Evolutionary conservation across 352 stramenopile genomes (phyloP).

Genomic region (Halophytophthora batemanensis): DNA sequence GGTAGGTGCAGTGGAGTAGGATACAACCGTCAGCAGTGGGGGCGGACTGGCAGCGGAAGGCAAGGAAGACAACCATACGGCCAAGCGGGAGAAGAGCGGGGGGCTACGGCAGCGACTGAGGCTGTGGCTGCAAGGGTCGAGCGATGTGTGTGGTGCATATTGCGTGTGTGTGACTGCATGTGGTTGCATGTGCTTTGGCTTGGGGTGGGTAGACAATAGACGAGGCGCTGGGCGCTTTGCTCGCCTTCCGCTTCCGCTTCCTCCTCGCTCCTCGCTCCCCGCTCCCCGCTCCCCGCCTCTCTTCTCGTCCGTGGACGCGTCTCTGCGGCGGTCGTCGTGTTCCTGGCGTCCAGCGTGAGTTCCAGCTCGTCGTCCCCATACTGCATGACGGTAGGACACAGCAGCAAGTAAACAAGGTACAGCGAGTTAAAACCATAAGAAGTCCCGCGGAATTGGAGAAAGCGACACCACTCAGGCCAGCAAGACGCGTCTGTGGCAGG

Average conservation of each 20-base stretch:
- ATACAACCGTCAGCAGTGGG: too few species aligned
- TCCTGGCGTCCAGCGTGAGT: conserved; percentile 1
- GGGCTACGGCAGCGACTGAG: neutral
- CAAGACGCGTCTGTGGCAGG: too few species aligned
- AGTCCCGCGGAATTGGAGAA: conserved; percentile 6
- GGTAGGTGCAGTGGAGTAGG: conserved; percentile 36
- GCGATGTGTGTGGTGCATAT: conserved; percentile 18
- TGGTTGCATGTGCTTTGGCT: conserved; percentile 17
- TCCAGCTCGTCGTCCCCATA: conserved; percentile 7
- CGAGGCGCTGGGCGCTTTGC: conserved; percentile 30
- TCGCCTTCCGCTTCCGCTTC: conserved; percentile 8
- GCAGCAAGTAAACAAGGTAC: conserved; percentile 16
- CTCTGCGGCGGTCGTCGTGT: conserved; percentile 14
- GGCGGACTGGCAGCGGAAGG: neutral
- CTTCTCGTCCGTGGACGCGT: conserved; percentile 17
- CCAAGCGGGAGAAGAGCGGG: neutral
- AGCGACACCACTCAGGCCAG: conserved; percentile 21
- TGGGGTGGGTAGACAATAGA: conserved; percentile 27
- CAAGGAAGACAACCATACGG: neutral
- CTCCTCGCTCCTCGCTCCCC: conserved; percentile 5
- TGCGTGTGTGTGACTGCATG: conserved; percentile 20
- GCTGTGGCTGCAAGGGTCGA: conserved; percentile 15
- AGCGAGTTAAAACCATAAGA: conserved; percentile 21
- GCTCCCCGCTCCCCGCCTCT: neutral
- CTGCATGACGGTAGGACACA: conserved; percentile 14